Conservation (phyloP, 1,284 basidiomycete genomes). For the Violaceomyces palustris region DNA sequence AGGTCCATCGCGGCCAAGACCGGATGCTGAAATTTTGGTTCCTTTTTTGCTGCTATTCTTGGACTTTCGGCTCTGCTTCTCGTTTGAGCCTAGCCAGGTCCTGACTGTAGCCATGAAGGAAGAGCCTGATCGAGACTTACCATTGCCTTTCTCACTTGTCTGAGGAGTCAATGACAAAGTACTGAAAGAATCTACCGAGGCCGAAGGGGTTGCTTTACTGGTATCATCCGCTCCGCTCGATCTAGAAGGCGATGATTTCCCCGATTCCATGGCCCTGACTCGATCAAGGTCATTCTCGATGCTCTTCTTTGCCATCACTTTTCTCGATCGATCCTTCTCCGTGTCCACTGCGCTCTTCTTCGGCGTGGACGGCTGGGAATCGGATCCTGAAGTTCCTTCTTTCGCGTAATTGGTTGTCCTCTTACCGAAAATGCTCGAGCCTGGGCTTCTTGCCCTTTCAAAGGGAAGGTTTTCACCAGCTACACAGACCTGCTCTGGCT, state of each 20-base stretch:
- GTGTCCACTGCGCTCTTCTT: constrained; percentile 9
- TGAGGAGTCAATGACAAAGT: constrained; percentile 25
- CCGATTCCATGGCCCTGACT: constrained; percentile 16
- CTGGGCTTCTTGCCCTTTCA: constrained; percentile 35
- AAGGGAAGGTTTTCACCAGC: constrained; percentile 25
- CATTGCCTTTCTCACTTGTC: constrained; percentile 21
- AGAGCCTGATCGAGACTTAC: constrained; percentile 15
- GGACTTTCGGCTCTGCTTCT: constrained; percentile 69
- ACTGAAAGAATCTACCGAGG: constrained; percentile 40
- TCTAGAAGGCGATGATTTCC: not conserved
- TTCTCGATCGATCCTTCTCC: constrained; percentile 1
- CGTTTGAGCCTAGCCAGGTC: constrained; percentile 82
- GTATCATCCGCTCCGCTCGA: constrained; percentile 1
- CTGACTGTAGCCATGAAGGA: constrained; percentile 59
- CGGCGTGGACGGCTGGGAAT: constrained; percentile 23
- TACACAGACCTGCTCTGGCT: constrained; percentile 15
- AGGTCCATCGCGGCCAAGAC: not conserved
- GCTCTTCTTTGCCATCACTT: constrained; percentile 16
- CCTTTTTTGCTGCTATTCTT: constrained; percentile 58
- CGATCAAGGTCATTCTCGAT: constrained; percentile 20
- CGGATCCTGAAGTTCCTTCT: not conserved
- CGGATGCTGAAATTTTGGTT: not conserved
- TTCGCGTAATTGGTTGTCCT: not conserved
- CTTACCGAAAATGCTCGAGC: constrained; percentile 26
- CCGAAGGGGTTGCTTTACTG: constrained; percentile 6